A percentile compares a stretch with the other conserved stretches of the same genome.
Evolutionary conservation across 2,329 filamentous ascomycete genomes (phyloP).

Genomic region (Pseudopyricularia javanii): DNA sequence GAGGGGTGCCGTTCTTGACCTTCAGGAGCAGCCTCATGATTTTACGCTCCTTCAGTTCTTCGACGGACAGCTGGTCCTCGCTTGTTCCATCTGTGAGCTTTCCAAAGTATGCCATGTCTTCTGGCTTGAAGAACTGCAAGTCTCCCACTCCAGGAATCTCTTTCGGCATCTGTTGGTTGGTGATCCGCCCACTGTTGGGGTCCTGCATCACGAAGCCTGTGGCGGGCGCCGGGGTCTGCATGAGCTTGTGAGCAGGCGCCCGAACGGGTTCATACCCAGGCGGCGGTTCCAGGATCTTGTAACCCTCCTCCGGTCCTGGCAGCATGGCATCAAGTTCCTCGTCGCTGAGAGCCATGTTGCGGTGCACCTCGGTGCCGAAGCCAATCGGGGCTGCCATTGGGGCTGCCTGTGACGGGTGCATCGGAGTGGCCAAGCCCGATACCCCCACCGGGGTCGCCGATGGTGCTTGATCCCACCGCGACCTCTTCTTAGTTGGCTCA

Average conservation of each 20-base stretch:
- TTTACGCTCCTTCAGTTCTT: constrained; percentile 94
- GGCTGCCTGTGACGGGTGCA: constrained; percentile 50
- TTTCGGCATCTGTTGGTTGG: constrained; percentile 84
- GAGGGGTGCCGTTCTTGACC: constrained; percentile 97
- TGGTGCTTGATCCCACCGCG: constrained; percentile 86
- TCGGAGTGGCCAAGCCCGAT: constrained; percentile 64
- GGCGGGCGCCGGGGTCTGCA: constrained; percentile 61
- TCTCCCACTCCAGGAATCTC: constrained; percentile 95
- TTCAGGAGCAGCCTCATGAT: constrained; percentile 96
- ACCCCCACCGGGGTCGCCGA: constrained; percentile 59
- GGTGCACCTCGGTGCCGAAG: constrained; percentile 74
- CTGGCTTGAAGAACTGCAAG: constrained; percentile 93
- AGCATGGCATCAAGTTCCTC: constrained; percentile 90
- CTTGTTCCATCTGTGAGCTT: constrained; percentile 92
- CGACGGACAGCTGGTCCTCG: constrained; percentile 82
- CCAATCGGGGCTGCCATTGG: constrained; percentile 30
- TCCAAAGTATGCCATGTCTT: constrained; percentile 98
- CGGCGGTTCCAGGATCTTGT: constrained; percentile 81
- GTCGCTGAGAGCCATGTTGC: constrained; percentile 76
- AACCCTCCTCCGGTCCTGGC: constrained; percentile 77
- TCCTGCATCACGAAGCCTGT: constrained; percentile 97
- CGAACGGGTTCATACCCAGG: constrained; percentile 82
- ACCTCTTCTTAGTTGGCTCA: constrained; percentile 60
- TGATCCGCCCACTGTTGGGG: constrained; percentile 67
- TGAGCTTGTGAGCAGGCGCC: constrained; percentile 62